Conservation (phyloP, 2,329 filamentous ascomycete species). For the Nothophoma quercina region DNA sequence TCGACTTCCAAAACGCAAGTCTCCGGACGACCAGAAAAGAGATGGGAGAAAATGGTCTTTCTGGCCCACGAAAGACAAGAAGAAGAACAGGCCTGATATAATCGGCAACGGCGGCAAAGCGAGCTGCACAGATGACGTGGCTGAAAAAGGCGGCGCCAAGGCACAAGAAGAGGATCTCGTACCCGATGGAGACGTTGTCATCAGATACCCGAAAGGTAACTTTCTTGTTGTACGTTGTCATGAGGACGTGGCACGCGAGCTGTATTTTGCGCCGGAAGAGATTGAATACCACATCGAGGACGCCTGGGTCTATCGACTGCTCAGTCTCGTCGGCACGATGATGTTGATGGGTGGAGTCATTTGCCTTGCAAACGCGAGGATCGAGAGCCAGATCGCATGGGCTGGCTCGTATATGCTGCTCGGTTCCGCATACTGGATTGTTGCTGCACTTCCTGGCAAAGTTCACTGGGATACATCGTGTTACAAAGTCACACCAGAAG, state of each 20-base stretch:
- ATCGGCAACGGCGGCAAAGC: background rate
- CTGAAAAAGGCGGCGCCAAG: background rate
- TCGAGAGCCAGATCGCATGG: constrained; percentile 58
- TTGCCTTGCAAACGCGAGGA: constrained; percentile 58
- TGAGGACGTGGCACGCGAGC: constrained; percentile 59
- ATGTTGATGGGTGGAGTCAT: constrained; percentile 63
- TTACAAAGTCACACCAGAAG: constrained; percentile 52
- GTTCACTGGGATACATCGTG: constrained; percentile 58
- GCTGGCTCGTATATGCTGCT: constrained; percentile 59
- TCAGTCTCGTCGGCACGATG: constrained; percentile 59
- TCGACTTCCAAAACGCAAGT: constrained; percentile 50
- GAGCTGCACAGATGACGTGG: background rate
- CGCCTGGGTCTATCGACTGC: constrained; percentile 53
- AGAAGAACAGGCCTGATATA: constrained; percentile 8
- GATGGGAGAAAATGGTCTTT: background rate
- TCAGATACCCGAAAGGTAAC: constrained; percentile 60
- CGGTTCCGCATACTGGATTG: constrained; percentile 60
- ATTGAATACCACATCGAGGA: constrained; percentile 56
- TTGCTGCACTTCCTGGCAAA: constrained; percentile 56
- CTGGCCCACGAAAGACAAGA: background rate
- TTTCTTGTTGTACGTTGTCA: constrained; percentile 59
- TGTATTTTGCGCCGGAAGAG: constrained; percentile 61
- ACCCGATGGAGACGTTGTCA: constrained; percentile 56
- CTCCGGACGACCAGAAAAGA: background rate
- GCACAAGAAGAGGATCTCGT: constrained; percentile 18